phyloP scores from a whole-genome alignment of 495 filamentous ascomycete genomes.

The Penicillium goetzii region DNA sequence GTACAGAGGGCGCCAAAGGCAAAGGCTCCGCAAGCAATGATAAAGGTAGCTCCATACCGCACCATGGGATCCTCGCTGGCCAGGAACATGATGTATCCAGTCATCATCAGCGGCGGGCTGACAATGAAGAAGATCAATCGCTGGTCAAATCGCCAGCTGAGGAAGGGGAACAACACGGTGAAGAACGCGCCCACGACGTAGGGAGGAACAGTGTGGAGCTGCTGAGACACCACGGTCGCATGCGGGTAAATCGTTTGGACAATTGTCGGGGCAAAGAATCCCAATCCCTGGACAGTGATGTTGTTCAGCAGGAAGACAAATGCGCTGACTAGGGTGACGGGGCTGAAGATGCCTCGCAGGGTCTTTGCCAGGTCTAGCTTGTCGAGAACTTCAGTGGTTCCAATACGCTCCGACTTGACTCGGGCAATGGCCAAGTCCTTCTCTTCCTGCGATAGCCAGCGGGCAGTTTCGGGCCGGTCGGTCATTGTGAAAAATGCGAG shows the following conservation, averaged over 20 bases:
- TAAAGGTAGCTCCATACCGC: conserved; percentile 73
- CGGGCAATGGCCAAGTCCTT: conserved; percentile 64
- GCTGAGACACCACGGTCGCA: conserved; percentile 57
- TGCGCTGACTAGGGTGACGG: conserved; percentile 49
- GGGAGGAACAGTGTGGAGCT: conserved; percentile 72
- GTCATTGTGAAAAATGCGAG: conserved; percentile 65
- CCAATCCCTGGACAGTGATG: conserved; percentile 60
- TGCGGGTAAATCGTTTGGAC: conserved; percentile 64
- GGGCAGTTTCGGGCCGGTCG: conserved; percentile 66
- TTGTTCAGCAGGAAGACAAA: conserved; percentile 59
- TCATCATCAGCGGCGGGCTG: conserved; percentile 59
- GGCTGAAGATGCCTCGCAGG: conserved; percentile 53
- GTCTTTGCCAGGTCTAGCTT: conserved; percentile 50
- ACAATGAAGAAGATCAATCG: conserved; percentile 53
- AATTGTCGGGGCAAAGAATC: conserved; percentile 75
- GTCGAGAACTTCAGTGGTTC: conserved; percentile 62
- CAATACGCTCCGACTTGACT: conserved; percentile 67
- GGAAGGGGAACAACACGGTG: conserved; percentile 61
- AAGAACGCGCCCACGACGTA: conserved; percentile 72
- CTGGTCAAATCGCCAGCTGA: conserved; percentile 62
- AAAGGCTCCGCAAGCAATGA: conserved; percentile 63
- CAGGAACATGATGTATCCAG: conserved; percentile 75
- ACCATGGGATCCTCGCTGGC: conserved; percentile 54
- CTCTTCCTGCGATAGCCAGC: conserved; percentile 67
- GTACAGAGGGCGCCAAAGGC: conserved; percentile 64